These are phyloP conservation scores for Monascus purpureus DNA, from an alignment of 495 filamentous ascomycete genomes.

Conservation along the genomic window DNA sequence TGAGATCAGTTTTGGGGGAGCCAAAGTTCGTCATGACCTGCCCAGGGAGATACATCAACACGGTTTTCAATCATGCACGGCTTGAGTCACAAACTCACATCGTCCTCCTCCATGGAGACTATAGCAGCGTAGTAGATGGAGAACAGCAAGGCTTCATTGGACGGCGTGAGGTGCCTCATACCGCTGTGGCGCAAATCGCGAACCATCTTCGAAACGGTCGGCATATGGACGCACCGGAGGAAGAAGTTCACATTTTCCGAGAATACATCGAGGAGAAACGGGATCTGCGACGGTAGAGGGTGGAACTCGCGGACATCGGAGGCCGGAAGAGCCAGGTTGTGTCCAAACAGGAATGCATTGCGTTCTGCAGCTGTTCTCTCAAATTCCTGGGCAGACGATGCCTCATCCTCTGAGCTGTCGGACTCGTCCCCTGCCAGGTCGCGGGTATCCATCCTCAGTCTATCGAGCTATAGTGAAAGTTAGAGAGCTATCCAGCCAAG, in stretches of 20 bases:
- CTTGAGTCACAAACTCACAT: no score
- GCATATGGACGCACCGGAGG: constrained; percentile 36
- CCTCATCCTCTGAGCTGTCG: constrained; percentile 30
- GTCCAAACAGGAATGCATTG: constrained; percentile 40
- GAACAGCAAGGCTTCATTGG: constrained; percentile 44
- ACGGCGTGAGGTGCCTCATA: constrained; percentile 18
- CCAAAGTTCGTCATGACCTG: constrained; percentile 35
- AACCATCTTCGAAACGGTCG: constrained; percentile 33
- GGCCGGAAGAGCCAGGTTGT: constrained; percentile 19
- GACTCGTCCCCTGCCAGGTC: constrained; percentile 15
- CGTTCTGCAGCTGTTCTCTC: constrained; percentile 30
- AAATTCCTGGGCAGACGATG: constrained; percentile 18
- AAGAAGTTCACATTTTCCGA: constrained; percentile 39
- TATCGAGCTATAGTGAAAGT: constrained; percentile 20
- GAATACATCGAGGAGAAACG: constrained; percentile 36
- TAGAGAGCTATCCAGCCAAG: neutral
- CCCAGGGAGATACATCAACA: no score
- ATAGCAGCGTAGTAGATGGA: constrained; percentile 46
- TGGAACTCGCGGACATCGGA: constrained; percentile 29
- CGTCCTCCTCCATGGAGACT: constrained; percentile 42
- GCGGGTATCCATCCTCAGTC: constrained; percentile 24
- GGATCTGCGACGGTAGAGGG: constrained; percentile 38
- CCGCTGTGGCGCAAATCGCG: constrained; percentile 19
- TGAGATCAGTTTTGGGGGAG: constrained; percentile 33
- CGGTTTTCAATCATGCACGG: no score